Percentiles rank a stretch among this genome's conserved stretches.
Conservation (phyloP, 176 grass and related monocot genomes). For the Paspalum vaginatum region DNA sequence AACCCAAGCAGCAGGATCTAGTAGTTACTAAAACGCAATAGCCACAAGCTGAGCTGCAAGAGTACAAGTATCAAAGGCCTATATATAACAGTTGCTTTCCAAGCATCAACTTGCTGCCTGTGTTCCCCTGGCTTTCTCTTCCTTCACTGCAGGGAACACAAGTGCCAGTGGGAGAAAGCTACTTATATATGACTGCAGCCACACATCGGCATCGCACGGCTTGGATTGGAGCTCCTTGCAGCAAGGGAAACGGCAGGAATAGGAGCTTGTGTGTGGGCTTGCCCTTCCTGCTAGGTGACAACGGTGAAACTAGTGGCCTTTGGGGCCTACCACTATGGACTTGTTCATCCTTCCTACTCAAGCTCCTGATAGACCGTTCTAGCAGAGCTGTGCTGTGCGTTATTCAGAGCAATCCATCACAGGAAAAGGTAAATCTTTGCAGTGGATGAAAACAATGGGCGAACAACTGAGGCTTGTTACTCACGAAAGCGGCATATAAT, state of each 20-base stretch:
- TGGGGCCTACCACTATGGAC: conserved; percentile 42
- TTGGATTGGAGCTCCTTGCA: conserved; percentile 31
- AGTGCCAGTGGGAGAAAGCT: conserved; percentile 27
- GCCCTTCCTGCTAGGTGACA: conserved; percentile 51
- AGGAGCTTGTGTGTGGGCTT: conserved; percentile 52
- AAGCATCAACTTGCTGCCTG: conserved; percentile 21
- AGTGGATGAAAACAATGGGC: conserved; percentile 1
- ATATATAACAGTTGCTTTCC: conserved; percentile 36
- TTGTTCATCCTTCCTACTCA: not conserved
- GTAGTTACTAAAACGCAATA: not conserved
- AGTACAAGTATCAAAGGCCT: conserved; percentile 5
- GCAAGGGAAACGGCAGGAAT: conserved; percentile 29
- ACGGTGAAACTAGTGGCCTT: conserved; percentile 24
- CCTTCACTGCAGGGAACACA: conserved; percentile 31
- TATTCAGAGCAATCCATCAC: conserved; percentile 19
- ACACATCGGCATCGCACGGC: conserved; percentile 10
- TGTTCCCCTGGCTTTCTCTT: not conserved
- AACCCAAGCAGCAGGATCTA: conserved; percentile 26
- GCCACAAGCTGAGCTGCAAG: not conserved
- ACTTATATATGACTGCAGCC: conserved; percentile 31
- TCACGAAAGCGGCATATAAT: not conserved
- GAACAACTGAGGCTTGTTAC: conserved; percentile 16
- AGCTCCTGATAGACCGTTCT: conserved; percentile 19
- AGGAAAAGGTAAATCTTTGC: conserved; percentile 21
- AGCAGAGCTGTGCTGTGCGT: not conserved